Evolutionary conservation across 305 asterid genomes (phyloP), one percentile per base, ranked within the genome.

Genomic region (Solanum hybrid): DNA sequence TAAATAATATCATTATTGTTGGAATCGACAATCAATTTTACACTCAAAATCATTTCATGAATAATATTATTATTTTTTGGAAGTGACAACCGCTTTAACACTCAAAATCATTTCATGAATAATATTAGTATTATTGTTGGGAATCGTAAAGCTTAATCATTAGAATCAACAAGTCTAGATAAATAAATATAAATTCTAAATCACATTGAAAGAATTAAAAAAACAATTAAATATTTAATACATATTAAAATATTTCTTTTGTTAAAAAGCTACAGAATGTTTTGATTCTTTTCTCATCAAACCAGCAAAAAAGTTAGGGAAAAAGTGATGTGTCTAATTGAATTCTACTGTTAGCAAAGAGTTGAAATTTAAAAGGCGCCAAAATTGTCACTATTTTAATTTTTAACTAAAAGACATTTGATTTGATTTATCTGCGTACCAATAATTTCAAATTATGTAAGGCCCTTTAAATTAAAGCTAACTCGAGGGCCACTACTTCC

Each of bases 321-420:
- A 57, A 86, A 87, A 69, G 89, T 83, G 18, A 16, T 33, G 5
- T 5, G 29, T 69, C 18, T 26, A 69, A 36, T 87, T 69, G 74
- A 85, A 51, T 16, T 31, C 6, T 42, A 85, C 64, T 36, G 61
- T 37, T 80, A 80, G 35, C 64, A 39, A 11, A 26, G 26, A 80
- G 34, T 37, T 37, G 87, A 84, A 84, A 46, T 9, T 84, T 71
- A 31, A 29, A 37, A 13, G 82, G 89, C 89, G 89, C 89, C 89
- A 87, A 87, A 71, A 36, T 71, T 20, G 88, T 16, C 14, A 84
- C 88, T 46, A 51, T 84, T 84, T 20, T 61, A 61, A 61, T 61
- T 61, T 14, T 24, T 26, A 31, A 6, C 26, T 29, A 16, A 84
- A 84, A 51, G 87, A 84, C 87, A 84, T 51, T 84, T 42, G 69